Conservation (phyloP, 2,329 filamentous ascomycete species). For the Talaromyces sp. region DNA sequence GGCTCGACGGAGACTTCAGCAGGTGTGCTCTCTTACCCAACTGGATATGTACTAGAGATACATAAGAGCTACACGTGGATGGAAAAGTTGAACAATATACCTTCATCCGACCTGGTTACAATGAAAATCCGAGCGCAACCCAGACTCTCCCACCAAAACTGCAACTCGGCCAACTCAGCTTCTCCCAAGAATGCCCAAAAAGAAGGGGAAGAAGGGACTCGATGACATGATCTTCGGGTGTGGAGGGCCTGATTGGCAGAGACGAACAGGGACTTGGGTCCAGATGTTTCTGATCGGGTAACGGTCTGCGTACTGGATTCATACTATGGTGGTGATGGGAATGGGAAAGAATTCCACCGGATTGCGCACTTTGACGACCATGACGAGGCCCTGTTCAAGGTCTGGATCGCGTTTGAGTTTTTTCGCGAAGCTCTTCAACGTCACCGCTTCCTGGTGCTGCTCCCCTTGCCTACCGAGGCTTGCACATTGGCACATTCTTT, state of each 20-base stretch:
- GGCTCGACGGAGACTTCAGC: too few relatives aligned
- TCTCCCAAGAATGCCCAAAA: not conserved
- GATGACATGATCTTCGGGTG: constrained; percentile 11
- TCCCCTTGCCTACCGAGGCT: not conserved
- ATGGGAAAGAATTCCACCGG: too few relatives aligned
- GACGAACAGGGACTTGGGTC: not conserved
- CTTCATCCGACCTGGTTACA: too few relatives aligned
- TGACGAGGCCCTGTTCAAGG: not conserved
- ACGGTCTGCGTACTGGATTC: constrained; percentile 4
- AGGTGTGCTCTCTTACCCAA: too few relatives aligned
- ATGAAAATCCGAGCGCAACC: too few relatives aligned
- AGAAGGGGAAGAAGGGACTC: constrained; percentile 1
- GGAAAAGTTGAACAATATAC: too few relatives aligned
- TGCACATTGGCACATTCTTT: too few relatives aligned
- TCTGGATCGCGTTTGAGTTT: not conserved
- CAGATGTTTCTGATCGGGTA: constrained; percentile 7
- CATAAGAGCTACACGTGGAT: too few relatives aligned
- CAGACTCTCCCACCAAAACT: not conserved
- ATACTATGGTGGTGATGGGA: not conserved
- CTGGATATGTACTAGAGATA: too few relatives aligned
- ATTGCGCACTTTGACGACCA: not conserved
- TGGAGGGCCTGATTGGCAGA: constrained; percentile 2
- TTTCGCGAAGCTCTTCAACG: not conserved
- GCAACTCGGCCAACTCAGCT: not conserved
- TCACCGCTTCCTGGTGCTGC: not conserved